phyloP scores from a whole-genome alignment of 345 rosid species.

The Brassica carinata region DNA sequence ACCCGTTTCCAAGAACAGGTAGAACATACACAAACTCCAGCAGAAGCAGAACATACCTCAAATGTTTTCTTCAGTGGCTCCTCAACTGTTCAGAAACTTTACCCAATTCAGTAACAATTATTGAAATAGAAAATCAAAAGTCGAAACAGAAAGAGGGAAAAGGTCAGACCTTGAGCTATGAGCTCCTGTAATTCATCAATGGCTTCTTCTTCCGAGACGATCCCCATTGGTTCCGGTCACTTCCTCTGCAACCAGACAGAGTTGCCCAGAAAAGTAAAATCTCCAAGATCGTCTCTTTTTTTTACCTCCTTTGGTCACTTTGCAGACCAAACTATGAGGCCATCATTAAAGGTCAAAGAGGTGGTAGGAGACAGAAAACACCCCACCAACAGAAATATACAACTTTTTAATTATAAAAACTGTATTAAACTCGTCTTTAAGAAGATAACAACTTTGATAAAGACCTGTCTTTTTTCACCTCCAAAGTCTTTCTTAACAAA shows the following conservation, averaged over 20 bases:
- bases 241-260: conserved; percentile 26
- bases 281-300: conserved; percentile 17
- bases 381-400: conserved; percentile 18
- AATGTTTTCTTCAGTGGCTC: conserved; percentile 62
- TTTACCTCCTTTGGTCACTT: not conserved
- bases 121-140: conserved; percentile 11
- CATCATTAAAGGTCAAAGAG: conserved; percentile 41
- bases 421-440: conserved; percentile 1
- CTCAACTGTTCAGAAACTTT: conserved; percentile 49
- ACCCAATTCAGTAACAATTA: conserved; percentile 15
- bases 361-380: conserved; percentile 22
- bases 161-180: conserved; percentile 67
- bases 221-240: conserved; percentile 45
- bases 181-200: conserved; percentile 66
- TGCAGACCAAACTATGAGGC: conserved; percentile 35
- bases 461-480: conserved; percentile 7
- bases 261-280: conserved; percentile 1
- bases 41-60: conserved; percentile 48
- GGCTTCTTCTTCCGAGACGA: conserved; percentile 57
- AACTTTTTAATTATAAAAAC: too few relatives aligned
- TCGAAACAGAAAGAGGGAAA: too few relatives aligned
- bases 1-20: conserved; percentile 16
- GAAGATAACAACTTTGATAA: conserved; percentile 27
- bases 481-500: not conserved
- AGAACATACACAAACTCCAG: not conserved